A percentile compares a stretch with the other conserved stretches of the same genome.
These are phyloP conservation scores for Jasminum sambac DNA, from an alignment of 257 asterid genomes.

Conservation along the genomic window DNA sequence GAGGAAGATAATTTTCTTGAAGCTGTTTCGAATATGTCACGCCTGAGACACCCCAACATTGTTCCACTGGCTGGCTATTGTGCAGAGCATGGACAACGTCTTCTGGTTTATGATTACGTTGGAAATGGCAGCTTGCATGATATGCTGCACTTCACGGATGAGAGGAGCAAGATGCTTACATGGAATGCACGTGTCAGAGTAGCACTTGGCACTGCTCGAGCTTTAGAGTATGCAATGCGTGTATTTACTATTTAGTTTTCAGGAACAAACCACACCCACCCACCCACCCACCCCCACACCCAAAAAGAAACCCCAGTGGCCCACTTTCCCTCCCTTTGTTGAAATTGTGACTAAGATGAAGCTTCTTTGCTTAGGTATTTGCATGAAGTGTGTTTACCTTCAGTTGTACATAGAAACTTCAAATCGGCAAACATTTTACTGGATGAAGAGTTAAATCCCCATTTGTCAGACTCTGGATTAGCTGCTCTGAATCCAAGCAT, in stretches of 20 bases:
- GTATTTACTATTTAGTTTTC: constrained; percentile 19
- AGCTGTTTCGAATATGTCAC: constrained; percentile 88
- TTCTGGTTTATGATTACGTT: constrained; percentile 75
- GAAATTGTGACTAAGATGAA: constrained; percentile 22
- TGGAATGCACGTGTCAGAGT: constrained; percentile 98
- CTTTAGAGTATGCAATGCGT: constrained; percentile 72
- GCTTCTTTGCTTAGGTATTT: constrained; percentile 65
- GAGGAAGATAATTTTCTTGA: constrained; percentile 93
- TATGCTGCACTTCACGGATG: constrained; percentile 92
- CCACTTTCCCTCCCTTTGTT: constrained; percentile 9
- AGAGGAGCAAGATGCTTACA: constrained; percentile 79
- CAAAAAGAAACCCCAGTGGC: too few relatives aligned
- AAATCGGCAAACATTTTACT: constrained; percentile 92
- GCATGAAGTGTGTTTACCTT: constrained; percentile 98
- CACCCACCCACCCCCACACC: background rate
- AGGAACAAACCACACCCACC: background rate
- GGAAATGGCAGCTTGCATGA: constrained; percentile 91
- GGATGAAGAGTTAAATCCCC: constrained; percentile 91
- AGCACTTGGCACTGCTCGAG: constrained; percentile 98
- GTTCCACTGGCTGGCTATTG: constrained; percentile 89
- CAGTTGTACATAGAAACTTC: constrained; percentile 90
- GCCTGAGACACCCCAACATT: constrained; percentile 84
- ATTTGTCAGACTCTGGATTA: constrained; percentile 90
- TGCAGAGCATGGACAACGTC: constrained; percentile 92
- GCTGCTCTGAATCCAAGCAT: constrained; percentile 88